Base-by-base conservation (phyloP, 345 rosid species). In the Arabidopsis suecica region DNA sequence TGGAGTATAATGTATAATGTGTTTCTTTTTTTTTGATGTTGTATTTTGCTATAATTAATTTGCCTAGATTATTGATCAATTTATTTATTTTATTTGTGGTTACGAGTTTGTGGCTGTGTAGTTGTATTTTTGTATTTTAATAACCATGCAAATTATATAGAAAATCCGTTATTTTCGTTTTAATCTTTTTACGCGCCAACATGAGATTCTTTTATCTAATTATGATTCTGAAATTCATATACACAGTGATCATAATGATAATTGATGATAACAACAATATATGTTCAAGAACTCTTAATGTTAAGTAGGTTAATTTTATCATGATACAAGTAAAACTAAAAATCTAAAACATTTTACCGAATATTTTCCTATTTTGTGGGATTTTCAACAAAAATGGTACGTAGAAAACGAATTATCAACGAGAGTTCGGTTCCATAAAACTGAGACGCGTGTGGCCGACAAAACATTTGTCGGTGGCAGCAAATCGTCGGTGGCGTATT, bases 401-500 rank as follows among this genome's bases (percentile, higher is more conserved):
- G 50, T 71, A 18, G 65, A 42, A 65, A 45, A 28, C 47, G 22
- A 51, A 18, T 36, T 73, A 36, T 11, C 3, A n/a, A 44, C 70
- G 65, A 65, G 47, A 57, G 42, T 59, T 65, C 22, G 72, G 67
- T 48, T 57, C 59, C 65, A 48, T 61, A 11, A 30, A 37, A 37
- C 28, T 36, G 61, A 58, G 68, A 67, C 54, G 12, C 32, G 47
- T 51, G 47, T 50, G 41, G 49, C 79, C 79, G 79, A 75, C 74
- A 68, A n/a, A 20, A 61, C 49, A 51, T 40, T 61, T 68, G 79
- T 68, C 79, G 79, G 79, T 75, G 68, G 13, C 7, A 50, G 18
- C 30, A 75, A 68, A 28, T 3, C 32, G 32, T 28, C 32, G 32
- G 32, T 28, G 32, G 32, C 32, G 32, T 28, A 28, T 28, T 28